Percentiles rank a stretch among this genome's conserved stretches.
phyloP scores from a whole-genome alignment of 2,329 filamentous ascomycete genomes.

The Calonectria honghensis region DNA sequence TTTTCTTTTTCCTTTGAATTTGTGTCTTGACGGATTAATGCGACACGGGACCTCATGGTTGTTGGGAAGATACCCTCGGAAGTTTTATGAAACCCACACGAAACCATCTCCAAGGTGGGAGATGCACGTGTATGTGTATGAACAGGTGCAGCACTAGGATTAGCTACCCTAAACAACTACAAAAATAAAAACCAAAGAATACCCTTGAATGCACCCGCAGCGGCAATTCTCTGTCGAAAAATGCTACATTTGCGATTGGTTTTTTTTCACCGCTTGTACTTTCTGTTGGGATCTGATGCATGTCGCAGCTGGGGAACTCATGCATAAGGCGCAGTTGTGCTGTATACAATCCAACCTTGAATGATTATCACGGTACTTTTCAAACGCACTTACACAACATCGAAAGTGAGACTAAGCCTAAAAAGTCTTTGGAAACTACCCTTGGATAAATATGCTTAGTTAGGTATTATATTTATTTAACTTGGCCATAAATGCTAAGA shows the following conservation, averaged over 20 bases:
- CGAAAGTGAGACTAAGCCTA: no score
- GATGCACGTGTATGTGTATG: background rate
- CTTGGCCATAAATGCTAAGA: no score
- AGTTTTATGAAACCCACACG: slow-evolving; percentile 30
- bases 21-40: slow-evolving; percentile 26
- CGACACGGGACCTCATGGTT: slow-evolving; percentile 29
- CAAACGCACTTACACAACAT: no score
- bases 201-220: slow-evolving; percentile 13
- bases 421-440: no score
- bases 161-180: background rate
- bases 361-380: no score
- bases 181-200: background rate
- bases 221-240: slow-evolving; percentile 8
- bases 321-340: slow-evolving; percentile 4
- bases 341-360: no score
- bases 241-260: background rate
- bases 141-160: background rate
- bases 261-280: background rate
- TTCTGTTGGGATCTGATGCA: background rate
- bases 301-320: background rate
- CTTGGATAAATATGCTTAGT: no score
- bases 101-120: slow-evolving; percentile 23
- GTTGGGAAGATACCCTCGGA: slow-evolving; percentile 36
- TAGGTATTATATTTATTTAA: no score
- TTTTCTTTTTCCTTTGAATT: slow-evolving; percentile 2